Evolutionary conservation across 1,284 basidiomycete species (phyloP).

Genomic region (Sporisorium iseilematis-ciliati): DNA sequence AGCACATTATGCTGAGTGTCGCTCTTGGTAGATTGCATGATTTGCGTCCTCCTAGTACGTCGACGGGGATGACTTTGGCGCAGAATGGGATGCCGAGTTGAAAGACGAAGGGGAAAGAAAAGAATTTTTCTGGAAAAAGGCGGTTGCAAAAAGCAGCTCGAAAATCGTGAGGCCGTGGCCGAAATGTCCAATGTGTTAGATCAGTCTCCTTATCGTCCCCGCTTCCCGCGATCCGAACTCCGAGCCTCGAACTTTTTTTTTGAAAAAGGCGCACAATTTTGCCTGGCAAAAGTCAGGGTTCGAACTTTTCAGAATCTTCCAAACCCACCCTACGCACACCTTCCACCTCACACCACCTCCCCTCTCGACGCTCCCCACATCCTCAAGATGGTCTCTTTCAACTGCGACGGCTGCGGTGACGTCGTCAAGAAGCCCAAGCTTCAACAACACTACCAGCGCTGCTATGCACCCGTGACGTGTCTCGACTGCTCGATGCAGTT

Average conservation of each 20-base stretch:
- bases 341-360: constrained; percentile 2
- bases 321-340: neutral
- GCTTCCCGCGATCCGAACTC: constrained; percentile 1
- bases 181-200: neutral
- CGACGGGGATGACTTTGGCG: neutral
- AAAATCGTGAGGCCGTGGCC: neutral
- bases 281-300: constrained; percentile 4
- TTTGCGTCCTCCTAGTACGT: neutral
- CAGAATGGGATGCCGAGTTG: too few species aligned
- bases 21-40: too few species aligned
- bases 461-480: constrained; percentile 65
- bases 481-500: constrained; percentile 68
- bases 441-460: constrained; percentile 64
- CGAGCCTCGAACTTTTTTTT: neutral
- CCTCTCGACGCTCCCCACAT: neutral
- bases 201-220: neutral
- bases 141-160: neutral
- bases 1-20: too few species aligned
- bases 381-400: constrained; percentile 62
- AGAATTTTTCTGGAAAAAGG: too few species aligned
- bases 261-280: neutral
- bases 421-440: constrained; percentile 70
- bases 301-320: constrained; percentile 5
- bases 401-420: constrained; percentile 67
- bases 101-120: neutral